Percentiles rank a stretch among this genome's conserved stretches.
phyloP scores from a whole-genome alignment of 345 rosid genomes.

The Carallia brachiata region DNA sequence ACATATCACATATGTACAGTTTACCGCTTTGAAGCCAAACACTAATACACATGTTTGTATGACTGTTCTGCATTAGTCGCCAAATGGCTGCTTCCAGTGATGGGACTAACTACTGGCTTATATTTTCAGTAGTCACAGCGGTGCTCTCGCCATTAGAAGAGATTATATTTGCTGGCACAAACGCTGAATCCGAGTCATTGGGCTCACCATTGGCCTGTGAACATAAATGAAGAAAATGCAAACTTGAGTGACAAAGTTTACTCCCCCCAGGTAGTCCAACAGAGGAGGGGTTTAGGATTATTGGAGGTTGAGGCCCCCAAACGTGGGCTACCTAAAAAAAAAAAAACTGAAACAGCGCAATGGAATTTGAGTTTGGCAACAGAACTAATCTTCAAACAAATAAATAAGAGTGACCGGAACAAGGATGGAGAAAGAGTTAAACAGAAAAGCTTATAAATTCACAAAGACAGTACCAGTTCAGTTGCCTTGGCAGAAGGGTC shows the following conservation, averaged over 20 bases:
- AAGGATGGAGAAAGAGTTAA: background rate
- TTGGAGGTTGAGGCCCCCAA: too few relatives aligned
- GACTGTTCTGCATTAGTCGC: conserved; percentile 3
- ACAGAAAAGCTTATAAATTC: background rate
- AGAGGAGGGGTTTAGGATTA: background rate
- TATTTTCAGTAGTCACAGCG: conserved; percentile 21
- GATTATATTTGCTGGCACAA: conserved; percentile 10
- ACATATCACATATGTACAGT: too few relatives aligned
- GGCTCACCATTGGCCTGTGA: conserved; percentile 23
- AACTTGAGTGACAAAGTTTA: background rate
- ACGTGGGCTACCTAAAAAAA: too few relatives aligned
- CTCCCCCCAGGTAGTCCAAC: background rate
- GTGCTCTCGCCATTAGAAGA: conserved; percentile 29
- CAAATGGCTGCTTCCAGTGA: background rate
- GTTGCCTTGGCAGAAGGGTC: conserved; percentile 28
- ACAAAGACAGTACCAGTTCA: conserved; percentile 25
- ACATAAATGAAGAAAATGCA: background rate
- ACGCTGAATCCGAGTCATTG: conserved; percentile 17
- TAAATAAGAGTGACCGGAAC: too few relatives aligned
- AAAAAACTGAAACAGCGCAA: background rate
- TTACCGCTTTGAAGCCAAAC: too few relatives aligned
- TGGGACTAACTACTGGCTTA: conserved; percentile 1
- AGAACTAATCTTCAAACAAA: too few relatives aligned
- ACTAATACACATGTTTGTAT: conserved; percentile 1
- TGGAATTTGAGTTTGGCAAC: background rate